These are phyloP conservation scores for Wickerhamomyces bovis DNA, from an alignment of 805 yeast species.

Conservation along the genomic window DNA sequence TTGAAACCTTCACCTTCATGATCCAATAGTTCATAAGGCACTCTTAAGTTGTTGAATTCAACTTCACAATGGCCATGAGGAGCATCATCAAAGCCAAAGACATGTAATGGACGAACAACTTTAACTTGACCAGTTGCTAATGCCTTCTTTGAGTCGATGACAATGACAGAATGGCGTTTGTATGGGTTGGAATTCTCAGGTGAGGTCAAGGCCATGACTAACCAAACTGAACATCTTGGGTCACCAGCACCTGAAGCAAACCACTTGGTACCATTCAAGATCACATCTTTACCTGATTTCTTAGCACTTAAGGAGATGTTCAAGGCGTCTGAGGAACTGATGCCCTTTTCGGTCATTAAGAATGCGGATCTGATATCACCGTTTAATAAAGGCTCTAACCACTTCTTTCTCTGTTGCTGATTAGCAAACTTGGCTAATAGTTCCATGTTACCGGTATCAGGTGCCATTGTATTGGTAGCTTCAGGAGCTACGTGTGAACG, in stretches of 20 bases:
- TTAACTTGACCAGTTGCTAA: conserved; percentile 43
- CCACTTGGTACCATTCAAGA: conserved; percentile 60
- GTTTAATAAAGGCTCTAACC: conserved; percentile 46
- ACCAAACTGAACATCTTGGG: conserved; percentile 44
- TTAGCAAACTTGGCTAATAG: conserved; percentile 33
- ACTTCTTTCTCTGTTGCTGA: conserved; percentile 38
- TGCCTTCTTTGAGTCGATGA: conserved; percentile 46
- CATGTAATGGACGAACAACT: conserved; percentile 43
- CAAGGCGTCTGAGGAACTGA: conserved; percentile 56
- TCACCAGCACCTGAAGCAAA: conserved; percentile 70
- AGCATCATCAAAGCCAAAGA: conserved; percentile 61
- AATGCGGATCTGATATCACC: conserved; percentile 57
- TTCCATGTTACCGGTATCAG: conserved; percentile 58
- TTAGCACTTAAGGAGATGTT: conserved; percentile 46
- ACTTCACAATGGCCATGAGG: conserved; percentile 70
- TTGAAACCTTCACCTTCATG: conserved; percentile 57
- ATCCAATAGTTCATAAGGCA: conserved; percentile 37
- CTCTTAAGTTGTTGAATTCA: conserved; percentile 41
- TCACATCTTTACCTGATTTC: conserved; percentile 36
- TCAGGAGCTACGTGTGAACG: conserved; percentile 49
- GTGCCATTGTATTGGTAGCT: conserved; percentile 54
- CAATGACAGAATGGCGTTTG: conserved; percentile 49
- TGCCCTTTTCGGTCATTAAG: conserved; percentile 58
- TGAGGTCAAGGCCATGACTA: conserved; percentile 24
- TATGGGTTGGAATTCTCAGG: conserved; percentile 29